Base-by-base conservation (phyloP, 2,329 filamentous ascomycete genomes). In the Calonectria montana region DNA sequence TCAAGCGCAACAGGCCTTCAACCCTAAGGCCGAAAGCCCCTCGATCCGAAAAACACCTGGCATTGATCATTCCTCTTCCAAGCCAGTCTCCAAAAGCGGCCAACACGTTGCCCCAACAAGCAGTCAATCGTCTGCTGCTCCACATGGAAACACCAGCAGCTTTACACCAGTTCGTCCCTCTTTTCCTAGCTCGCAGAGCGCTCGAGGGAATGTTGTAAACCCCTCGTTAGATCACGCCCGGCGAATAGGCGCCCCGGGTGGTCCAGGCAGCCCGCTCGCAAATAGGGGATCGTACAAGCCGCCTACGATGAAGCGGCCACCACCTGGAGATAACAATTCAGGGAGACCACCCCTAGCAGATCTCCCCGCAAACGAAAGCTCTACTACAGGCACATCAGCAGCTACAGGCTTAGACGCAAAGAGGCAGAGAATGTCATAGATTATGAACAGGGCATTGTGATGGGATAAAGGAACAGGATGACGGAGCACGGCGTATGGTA, bases 21-120 rank as follows among this genome's bases (percentile, higher is more conserved):
- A 96, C 77, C 93, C 93, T 3, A 91, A 91, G 70, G 88, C 91
- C 7, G 93, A 96, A 78, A 94, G 92, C 73, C 95, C 96, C 0
- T 97, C 95, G 0, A 95, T 98, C 80, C 91, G 94, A 73, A 96
- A 96, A 81, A 98, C 96, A 0, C 93, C 94, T 0, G 96, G 96
- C 2, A 89, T 98, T 45, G 95, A 98, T 79, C 94, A 97, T 80
- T 91, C 86, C 25, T 92, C 91, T 64, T 96, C 94, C 5, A 92
- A 93, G 65, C 94, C 95, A 0, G 85, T 98, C 2, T 89, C 88
- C 4, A 89, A 88, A 73, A 87, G 86, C 55, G 84, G 87, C 0
- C 86, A 89, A 73, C 89, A 91, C 70, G 84, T 91, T 0, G 81
- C 87, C 1, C 86, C 87, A 1, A 57, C 79, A n/a, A 78, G 69